Conservation (phyloP, 1,139 yeast genomes). For the Magnusiomyces ingens region DNA sequence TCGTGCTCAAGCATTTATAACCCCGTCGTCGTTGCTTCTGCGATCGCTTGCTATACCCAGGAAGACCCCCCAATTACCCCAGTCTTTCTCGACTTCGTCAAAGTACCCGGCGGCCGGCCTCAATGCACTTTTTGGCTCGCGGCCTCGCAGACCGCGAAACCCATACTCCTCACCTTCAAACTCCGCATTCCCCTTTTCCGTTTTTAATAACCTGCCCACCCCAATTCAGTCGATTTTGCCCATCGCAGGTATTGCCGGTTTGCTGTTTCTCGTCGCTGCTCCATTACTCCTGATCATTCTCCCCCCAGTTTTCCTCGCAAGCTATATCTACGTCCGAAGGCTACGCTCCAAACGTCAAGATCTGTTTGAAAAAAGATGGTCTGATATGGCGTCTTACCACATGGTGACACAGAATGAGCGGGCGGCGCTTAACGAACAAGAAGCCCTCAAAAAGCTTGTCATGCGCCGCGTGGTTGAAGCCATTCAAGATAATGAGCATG, state of each 20-base stretch:
- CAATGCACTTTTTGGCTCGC: neutral
- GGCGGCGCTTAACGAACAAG: conserved; percentile 16
- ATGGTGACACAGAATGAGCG: conserved; percentile 19
- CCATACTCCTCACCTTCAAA: neutral
- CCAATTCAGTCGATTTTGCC: conserved; percentile 14
- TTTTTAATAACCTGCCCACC: conserved; percentile 10
- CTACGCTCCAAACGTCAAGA: conserved; percentile 17
- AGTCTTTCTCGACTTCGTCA: neutral
- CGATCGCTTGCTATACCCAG: neutral
- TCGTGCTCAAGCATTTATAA: no score
- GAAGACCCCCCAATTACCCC: neutral
- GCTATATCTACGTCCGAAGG: conserved; percentile 21
- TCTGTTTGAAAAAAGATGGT: conserved; percentile 26
- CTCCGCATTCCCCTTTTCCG: neutral
- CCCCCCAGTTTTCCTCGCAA: conserved; percentile 23
- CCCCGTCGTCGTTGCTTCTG: neutral
- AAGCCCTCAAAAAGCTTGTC: conserved; percentile 17
- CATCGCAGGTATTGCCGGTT: conserved; percentile 11
- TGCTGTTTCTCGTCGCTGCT: conserved; percentile 23
- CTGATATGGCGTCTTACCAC: conserved; percentile 25
- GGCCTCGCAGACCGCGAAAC: no score
- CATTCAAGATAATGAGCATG: conserved; percentile 22
- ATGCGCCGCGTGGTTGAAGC: conserved; percentile 23
- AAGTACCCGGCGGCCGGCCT: neutral
- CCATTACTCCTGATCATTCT: conserved; percentile 21